These are phyloP conservation scores for Chloromonas sp. DNA, from an alignment of 163 green algal species.

Conservation along the genomic window DNA sequence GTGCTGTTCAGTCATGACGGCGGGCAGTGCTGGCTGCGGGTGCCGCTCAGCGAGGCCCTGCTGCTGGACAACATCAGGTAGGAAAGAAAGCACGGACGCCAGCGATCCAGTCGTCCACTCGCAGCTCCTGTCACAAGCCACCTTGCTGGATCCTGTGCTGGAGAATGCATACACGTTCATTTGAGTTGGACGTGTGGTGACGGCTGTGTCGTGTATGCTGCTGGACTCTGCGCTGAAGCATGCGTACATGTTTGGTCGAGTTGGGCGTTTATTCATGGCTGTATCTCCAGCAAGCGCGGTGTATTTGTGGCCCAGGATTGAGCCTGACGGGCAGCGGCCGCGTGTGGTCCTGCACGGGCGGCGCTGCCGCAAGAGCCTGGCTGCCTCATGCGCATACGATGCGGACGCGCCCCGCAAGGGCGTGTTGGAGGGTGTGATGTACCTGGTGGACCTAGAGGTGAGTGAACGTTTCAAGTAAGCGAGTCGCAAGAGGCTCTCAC, in stretches of 20 bases:
- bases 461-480: neutral
- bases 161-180: too few species aligned
- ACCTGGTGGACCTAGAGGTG: slow-evolving; percentile 33
- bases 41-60: slow-evolving; percentile 45
- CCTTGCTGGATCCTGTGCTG: too few species aligned
- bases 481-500: neutral
- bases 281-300: too few species aligned
- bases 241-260: too few species aligned
- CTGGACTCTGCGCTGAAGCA: too few species aligned
- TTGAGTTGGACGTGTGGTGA: too few species aligned
- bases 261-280: too few species aligned
- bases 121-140: too few species aligned
- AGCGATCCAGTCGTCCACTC: too few species aligned
- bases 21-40: slow-evolving; percentile 61
- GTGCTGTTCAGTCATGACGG: slow-evolving; percentile 66
- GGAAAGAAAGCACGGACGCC: neutral
- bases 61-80: slow-evolving; percentile 74
- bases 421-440: slow-evolving; percentile 28
- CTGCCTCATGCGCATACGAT: neutral
- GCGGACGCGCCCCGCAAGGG: neutral
- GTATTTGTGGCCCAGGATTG: slow-evolving; percentile 21
- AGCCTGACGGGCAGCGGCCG: slow-evolving; percentile 39
- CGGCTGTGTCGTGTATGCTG: too few species aligned
- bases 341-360: slow-evolving; percentile 41
- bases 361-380: slow-evolving; percentile 11